Evolutionary conservation across 768 basidiomycete species (phyloP), one percentile per base, ranked within the genome.

Genomic region (Phanerochaete sordida): DNA sequence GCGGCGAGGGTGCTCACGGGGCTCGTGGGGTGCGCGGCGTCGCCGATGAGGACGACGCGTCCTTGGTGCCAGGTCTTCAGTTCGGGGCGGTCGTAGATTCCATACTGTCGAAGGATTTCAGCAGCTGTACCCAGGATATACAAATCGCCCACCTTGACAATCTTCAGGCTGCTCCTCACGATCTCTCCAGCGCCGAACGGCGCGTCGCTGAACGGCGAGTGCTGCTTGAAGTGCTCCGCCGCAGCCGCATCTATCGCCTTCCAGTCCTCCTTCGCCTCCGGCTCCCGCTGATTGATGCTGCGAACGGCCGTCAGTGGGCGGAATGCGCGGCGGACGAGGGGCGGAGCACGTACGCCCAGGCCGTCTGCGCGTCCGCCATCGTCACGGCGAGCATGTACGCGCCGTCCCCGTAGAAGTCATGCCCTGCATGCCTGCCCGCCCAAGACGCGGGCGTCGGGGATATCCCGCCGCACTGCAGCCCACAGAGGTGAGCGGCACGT

Each of bases 1-100:
- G 11, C 23, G 19, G 15, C 21, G 13, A 12, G 4, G 6, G n/a
- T 1, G 66, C 78, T 48, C 60, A 79, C 77, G 0, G 79, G 79
- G 60, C 75, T 77, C 2, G 79, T 80, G 3, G 78, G 78, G 62
- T 80, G 78, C 7, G 79, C 79, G 8, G 77, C 78, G 63, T 80
- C 79, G 7, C 79, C 79, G 12, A 79, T 68, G 37, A 81, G 72
- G 8, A 77, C 70, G 9, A 79, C 74, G 13, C 79, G 71, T 24
- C 76, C 76, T 45, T 73, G 70, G 64, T 78, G 73, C 79, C 79
- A 80, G 3, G 70, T 65, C 35, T 67, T 60, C 27, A 79, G 64
- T 46, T 76, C 75, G 7, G 76, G 75, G n/a, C 79, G 75, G 62
- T 79, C 78, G 62, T 81, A 81, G 50, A 79, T 58, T 6, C 79